Percentiles rank a stretch among this genome's conserved stretches.
Conservation (phyloP, 768 basidiomycete genomes). For the Russula sp. region DNA sequence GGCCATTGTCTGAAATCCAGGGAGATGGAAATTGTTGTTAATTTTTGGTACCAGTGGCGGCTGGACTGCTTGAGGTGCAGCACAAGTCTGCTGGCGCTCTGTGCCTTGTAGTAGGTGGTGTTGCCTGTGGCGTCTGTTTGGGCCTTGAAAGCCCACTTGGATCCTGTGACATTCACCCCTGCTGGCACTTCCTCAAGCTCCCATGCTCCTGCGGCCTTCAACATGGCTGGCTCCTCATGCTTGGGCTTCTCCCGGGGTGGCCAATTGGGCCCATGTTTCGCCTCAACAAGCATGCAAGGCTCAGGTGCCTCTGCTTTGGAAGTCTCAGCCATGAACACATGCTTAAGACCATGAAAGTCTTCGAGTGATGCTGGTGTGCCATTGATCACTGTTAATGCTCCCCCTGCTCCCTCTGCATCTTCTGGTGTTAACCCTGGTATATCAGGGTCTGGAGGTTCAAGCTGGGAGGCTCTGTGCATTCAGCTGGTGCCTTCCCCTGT, state of each 20-base stretch:
- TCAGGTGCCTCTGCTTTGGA: not conserved
- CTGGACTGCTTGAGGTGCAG: not conserved
- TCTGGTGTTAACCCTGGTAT: too few relatives aligned
- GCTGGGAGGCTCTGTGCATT: too few relatives aligned
- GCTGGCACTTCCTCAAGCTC: not conserved
- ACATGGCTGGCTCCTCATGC: not conserved
- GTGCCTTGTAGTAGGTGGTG: conserved; percentile 27
- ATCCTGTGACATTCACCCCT: not conserved
- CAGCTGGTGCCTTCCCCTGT: too few relatives aligned
- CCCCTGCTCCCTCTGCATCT: too few relatives aligned
- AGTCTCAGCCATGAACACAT: not conserved
- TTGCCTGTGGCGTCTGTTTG: conserved; percentile 28
- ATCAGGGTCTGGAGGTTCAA: too few relatives aligned
- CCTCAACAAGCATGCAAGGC: not conserved
- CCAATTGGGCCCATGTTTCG: not conserved
- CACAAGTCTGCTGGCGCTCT: not conserved
- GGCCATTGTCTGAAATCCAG: not conserved
- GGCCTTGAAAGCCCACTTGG: conserved; percentile 28
- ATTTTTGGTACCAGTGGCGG: not conserved
- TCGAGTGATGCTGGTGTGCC: not conserved
- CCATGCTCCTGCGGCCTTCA: too few relatives aligned
- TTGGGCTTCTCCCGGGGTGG: not conserved
- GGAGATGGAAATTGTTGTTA: not conserved
- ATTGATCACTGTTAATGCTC: too few relatives aligned
- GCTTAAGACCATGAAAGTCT: not conserved